Evolutionary conservation across 495 filamentous ascomycete genomes (phyloP).

Genomic region (Xylaria intraflava): DNA sequence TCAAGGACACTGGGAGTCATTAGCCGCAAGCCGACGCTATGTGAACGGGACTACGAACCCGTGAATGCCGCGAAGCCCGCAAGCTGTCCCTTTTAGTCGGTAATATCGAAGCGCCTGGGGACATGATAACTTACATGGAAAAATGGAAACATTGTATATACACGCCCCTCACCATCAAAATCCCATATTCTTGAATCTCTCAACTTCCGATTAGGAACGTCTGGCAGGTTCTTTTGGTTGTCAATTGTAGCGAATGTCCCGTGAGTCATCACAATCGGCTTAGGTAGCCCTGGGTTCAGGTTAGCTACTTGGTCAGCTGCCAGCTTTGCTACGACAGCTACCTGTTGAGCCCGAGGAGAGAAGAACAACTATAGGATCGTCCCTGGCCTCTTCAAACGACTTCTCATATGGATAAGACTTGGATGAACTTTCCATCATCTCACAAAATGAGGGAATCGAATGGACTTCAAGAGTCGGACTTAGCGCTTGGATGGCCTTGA

Average conservation of each 20-base stretch:
- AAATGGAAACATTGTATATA: background rate
- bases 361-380: conserved; percentile 33
- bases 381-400: conserved; percentile 1
- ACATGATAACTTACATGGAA: background rate
- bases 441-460: conserved; percentile 6
- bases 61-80: background rate
- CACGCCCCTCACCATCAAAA: background rate
- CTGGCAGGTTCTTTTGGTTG: background rate
- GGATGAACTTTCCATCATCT: conserved; percentile 6
- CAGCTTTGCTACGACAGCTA: too few species aligned
- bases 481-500: background rate
- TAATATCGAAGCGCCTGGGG: too few species aligned
- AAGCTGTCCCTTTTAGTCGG: too few species aligned
- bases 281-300: conserved; percentile 10
- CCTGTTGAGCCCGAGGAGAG: conserved; percentile 49
- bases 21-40: background rate
- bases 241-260: conserved; percentile 28
- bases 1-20: background rate
- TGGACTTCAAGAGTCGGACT: background rate
- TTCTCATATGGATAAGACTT: conserved; percentile 9
- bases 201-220: background rate
- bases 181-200: background rate
- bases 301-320: conserved; percentile 7
- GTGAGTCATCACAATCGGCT: conserved; percentile 33
- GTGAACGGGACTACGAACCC: conserved; percentile 3